Conservation (phyloP, 805 yeast species). For the Allodekkera sacchari region DNA sequence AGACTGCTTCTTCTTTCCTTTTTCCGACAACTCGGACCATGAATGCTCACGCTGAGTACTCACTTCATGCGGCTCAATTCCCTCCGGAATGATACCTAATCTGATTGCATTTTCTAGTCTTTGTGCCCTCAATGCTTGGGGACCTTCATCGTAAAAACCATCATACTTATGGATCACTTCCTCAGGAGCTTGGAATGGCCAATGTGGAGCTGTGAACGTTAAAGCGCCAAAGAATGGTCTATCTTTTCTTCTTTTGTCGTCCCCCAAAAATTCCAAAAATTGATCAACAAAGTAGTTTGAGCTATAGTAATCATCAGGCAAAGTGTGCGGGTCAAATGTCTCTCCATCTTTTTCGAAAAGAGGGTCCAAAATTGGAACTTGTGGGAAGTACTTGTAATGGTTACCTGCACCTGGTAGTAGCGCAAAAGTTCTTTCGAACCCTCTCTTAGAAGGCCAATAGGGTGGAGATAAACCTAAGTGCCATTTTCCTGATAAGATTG, state of each 20-base stretch:
- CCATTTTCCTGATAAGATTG: constrained; percentile 53
- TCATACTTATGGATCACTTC: constrained; percentile 38
- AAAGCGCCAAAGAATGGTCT: constrained; percentile 47
- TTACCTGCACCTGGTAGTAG: constrained; percentile 52
- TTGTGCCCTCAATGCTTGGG: constrained; percentile 30
- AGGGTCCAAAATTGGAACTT: constrained; percentile 31
- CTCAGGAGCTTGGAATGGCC: constrained; percentile 57
- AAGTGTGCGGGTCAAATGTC: constrained; percentile 25
- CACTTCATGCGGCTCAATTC: constrained; percentile 35
- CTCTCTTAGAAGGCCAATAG: constrained; percentile 41
- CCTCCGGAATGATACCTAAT: constrained; percentile 39
- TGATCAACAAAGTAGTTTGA: constrained; percentile 37
- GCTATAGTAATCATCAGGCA: constrained; percentile 42
- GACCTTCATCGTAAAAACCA: constrained; percentile 42
- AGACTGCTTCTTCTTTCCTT: constrained; percentile 30
- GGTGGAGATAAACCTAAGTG: constrained; percentile 43
- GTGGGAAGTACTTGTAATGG: constrained; percentile 40
- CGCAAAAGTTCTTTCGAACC: constrained; percentile 42
- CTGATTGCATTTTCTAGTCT: constrained; percentile 33
- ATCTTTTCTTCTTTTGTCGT: constrained; percentile 24
- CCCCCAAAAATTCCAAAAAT: constrained; percentile 28
- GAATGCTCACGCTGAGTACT: constrained; percentile 32
- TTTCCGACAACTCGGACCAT: constrained; percentile 35
- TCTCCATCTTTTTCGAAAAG: constrained; percentile 32
- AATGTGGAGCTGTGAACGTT: constrained; percentile 59